A percentile compares a stretch with the other conserved stretches of the same genome.
Evolutionary conservation across 495 filamentous ascomycete genomes (phyloP).

Genomic region (Aspergillus heteromorphus): DNA sequence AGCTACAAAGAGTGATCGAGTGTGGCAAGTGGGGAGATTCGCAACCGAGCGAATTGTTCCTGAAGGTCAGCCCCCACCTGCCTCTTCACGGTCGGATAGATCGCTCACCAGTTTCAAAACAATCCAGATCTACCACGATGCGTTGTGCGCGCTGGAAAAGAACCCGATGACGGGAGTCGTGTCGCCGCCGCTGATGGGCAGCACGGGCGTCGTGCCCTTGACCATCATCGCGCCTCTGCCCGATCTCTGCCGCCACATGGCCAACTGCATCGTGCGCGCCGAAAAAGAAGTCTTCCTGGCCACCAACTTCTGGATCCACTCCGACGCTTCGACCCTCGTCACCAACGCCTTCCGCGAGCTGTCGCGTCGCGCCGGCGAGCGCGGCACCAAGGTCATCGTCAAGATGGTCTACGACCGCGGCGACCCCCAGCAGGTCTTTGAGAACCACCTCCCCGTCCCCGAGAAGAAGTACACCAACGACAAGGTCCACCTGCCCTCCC

Average conservation of each 20-base stretch:
- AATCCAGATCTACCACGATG: slow-evolving; percentile 59
- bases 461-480: slow-evolving; percentile 51
- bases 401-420: slow-evolving; percentile 75
- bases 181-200: slow-evolving; percentile 67
- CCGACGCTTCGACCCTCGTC: slow-evolving; percentile 59
- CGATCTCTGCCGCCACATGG: slow-evolving; percentile 68
- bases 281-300: slow-evolving; percentile 67
- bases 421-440: slow-evolving; percentile 55
- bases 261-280: slow-evolving; percentile 68
- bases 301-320: slow-evolving; percentile 71
- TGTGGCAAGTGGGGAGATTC: slow-evolving; percentile 66
- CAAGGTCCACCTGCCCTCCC: slow-evolving; percentile 53
- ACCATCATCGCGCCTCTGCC: slow-evolving; percentile 64
- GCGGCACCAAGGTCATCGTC: slow-evolving; percentile 55
- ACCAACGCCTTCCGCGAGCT: slow-evolving; percentile 65
- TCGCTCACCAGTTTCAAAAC: background rate
- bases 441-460: slow-evolving; percentile 56
- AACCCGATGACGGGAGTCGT: slow-evolving; percentile 53
- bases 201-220: slow-evolving; percentile 58
- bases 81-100: background rate
- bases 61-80: slow-evolving; percentile 35
- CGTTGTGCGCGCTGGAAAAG: slow-evolving; percentile 53
- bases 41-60: slow-evolving; percentile 61
- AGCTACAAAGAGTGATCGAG: slow-evolving; percentile 30
- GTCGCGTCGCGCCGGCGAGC: slow-evolving; percentile 55